These are phyloP conservation scores for Claviceps cyperi DNA, from an alignment of 2,329 filamentous ascomycete species.

Conservation along the genomic window DNA sequence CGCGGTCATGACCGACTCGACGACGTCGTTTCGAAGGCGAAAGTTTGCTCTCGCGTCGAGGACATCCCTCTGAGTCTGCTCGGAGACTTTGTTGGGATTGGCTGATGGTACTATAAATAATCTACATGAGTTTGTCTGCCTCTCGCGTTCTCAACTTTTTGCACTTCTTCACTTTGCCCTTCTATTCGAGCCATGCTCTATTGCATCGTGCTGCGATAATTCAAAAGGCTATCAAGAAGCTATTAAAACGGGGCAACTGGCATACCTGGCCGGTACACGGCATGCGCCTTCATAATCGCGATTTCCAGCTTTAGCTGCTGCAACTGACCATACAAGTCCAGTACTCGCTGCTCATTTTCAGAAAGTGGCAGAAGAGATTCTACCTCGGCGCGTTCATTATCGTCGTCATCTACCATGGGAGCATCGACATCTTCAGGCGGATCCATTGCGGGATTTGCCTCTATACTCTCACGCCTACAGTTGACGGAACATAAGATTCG, in stretches of 20 bases:
- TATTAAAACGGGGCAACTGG: background rate
- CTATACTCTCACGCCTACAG: background rate
- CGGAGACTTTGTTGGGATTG: conserved; percentile 31
- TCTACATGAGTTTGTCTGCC: background rate
- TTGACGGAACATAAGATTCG: background rate
- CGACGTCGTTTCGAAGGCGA: conserved; percentile 52
- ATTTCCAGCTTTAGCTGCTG: conserved; percentile 60
- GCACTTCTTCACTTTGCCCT: background rate
- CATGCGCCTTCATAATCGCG: conserved; percentile 44
- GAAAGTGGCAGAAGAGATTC: conserved; percentile 39
- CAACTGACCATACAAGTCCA: conserved; percentile 57
- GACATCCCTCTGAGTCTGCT: conserved; percentile 48
- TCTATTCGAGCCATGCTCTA: background rate
- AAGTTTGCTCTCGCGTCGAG: conserved; percentile 58
- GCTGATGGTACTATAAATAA: conserved; percentile 7
- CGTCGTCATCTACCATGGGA: conserved; percentile 11
- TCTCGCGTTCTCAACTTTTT: background rate
- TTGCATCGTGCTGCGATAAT: background rate
- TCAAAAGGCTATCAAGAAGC: too few species aligned
- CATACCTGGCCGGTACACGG: conserved; percentile 22
- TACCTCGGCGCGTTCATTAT: conserved; percentile 16
- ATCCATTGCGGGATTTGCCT: background rate
- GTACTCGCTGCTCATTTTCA: conserved; percentile 47
- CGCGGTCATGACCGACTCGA: conserved; percentile 53
- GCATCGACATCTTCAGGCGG: conserved; percentile 15